These are phyloP conservation scores for Xylona heveae DNA, from an alignment of 495 filamentous ascomycete species.

Conservation along the genomic window DNA sequence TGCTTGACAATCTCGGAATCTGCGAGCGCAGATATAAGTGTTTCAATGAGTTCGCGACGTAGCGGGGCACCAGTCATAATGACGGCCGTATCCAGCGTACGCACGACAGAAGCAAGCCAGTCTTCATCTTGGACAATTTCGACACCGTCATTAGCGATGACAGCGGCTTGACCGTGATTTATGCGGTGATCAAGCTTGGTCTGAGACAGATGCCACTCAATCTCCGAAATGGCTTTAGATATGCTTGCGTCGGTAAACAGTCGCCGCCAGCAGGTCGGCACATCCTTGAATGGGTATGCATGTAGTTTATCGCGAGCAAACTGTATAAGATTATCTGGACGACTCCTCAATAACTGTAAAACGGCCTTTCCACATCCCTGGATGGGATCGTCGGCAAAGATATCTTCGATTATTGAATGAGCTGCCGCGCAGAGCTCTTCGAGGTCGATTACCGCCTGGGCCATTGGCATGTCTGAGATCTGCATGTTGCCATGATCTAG, in stretches of 20 bases:
- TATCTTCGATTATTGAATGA: too few species aligned
- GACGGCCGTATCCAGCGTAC: conserved; percentile 51
- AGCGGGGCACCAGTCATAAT: conserved; percentile 61
- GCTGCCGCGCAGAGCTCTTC: too few species aligned
- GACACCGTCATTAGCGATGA: conserved; percentile 12
- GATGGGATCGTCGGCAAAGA: conserved; percentile 25
- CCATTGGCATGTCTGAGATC: too few species aligned
- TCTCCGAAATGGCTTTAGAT: conserved; percentile 26
- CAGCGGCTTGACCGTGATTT: background rate
- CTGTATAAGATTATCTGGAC: conserved; percentile 18
- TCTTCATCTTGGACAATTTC: conserved; percentile 12
- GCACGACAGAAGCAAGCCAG: too few species aligned
- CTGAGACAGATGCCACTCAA: background rate
- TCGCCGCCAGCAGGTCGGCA: conserved; percentile 51
- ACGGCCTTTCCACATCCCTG: conserved; percentile 16
- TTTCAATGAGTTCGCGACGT: conserved; percentile 38
- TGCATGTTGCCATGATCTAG: too few species aligned
- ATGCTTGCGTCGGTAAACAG: conserved; percentile 64
- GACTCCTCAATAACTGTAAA: conserved; percentile 15
- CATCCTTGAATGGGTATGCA: conserved; percentile 52
- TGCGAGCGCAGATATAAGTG: conserved; percentile 7
- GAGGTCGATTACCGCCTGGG: too few species aligned
- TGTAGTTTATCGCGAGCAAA: conserved; percentile 42
- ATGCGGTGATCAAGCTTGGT: background rate
- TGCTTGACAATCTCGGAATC: background rate